Evolutionary conservation across 495 filamentous ascomycete species (phyloP), one percentile per base, ranked within the genome.

Genomic region (Chaetomium cochliodes): DNA sequence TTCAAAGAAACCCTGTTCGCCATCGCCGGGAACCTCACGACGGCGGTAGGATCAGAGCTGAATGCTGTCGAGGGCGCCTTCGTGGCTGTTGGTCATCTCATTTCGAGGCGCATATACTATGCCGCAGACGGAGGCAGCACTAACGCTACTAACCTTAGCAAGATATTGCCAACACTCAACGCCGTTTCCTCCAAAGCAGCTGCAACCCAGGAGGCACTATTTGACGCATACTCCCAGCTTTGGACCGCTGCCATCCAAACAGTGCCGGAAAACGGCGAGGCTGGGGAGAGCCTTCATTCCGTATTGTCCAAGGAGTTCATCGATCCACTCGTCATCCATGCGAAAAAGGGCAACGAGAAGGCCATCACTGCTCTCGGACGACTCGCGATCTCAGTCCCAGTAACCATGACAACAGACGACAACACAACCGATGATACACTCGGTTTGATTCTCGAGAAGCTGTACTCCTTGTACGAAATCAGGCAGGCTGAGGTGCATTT

Each of bases 401-500:
- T 67, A 15, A 62, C 72, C 9, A 59, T 56, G 13, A 60, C 65
- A 23, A 25, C n/a, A 39, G 71, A 64, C 1, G 26, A 1, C 8
- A 54, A 46, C 47, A n/a, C 54, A 0, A 4, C 60, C 9, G 52
- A 58, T 26, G 72, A 68, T 22, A 66, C 75, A 12, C 64, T 86
- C 12, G 62, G 65, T 3, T 71, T 80, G 20, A 81, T 92, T 28
- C 63, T 90, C 37, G 74, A 82, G 47, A 86, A 82, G 37, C 74
- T 98, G 0, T 90, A 92, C 70, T 79, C 78, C 7, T 73, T 98
- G 16, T 91, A 94, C 70, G 92, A 93, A 67, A 86, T 92, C 28
- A 88, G 88, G 64, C 88, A 92, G 59, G 86, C 90, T 0, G 92
- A 97, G 70, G 81, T 90, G 11, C 93, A 96, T 64, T 96, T 98